Percentiles rank a stretch among this genome's conserved stretches.
Conservation (phyloP, 768 basidiomycete species). For the Mycena venus region DNA sequence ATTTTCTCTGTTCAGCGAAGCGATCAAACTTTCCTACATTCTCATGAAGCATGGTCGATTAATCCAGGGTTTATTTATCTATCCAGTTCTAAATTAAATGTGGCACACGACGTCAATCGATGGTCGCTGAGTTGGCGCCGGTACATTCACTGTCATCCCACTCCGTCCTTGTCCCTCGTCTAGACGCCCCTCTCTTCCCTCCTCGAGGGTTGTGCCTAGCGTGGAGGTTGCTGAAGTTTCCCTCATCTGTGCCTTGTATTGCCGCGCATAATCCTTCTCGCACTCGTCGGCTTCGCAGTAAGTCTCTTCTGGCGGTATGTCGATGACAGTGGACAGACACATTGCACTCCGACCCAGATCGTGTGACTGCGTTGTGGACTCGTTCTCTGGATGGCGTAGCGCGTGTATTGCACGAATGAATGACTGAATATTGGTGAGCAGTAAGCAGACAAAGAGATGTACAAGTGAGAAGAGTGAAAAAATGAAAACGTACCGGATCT, state of each 20-base stretch:
- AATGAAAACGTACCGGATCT: slow-evolving; percentile 8
- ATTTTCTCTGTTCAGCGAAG: no score
- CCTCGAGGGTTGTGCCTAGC: neutral
- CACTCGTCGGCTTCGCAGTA: neutral
- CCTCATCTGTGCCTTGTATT: no score
- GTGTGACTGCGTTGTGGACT: neutral
- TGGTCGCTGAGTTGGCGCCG: neutral
- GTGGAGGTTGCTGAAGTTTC: neutral
- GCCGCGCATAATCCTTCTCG: no score
- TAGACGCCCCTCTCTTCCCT: neutral
- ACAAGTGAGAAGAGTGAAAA: neutral
- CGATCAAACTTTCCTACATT: neutral
- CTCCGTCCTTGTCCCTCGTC: neutral
- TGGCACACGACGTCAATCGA: slow-evolving; percentile 4
- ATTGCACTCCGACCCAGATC: neutral
- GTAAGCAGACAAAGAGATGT: neutral
- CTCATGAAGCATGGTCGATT: neutral
- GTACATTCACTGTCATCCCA: neutral
- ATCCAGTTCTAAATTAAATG: neutral
- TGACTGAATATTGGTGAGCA: slow-evolving; percentile 10
- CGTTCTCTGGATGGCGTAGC: neutral
- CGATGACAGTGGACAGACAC: slow-evolving; percentile 5
- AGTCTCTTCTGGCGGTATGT: neutral
- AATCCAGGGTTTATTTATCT: neutral
- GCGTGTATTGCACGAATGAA: slow-evolving; percentile 10